Percentiles rank a stretch among this genome's conserved stretches.
phyloP scores from a whole-genome alignment of 306 rosid species.

The apple (Malus domestica) region ASM211411v1 NC_041799.1:41326501-41327000 shows the following conservation, averaged over 20 bases:
- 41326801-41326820: slow-evolving; percentile 50
- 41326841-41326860: slow-evolving; percentile 73
- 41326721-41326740: slow-evolving; percentile 26
- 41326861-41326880: slow-evolving; percentile 54
- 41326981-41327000: slow-evolving; percentile 45
- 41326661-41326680: slow-evolving; percentile 59
- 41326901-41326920: slow-evolving; percentile 50
- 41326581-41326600: too few species aligned
- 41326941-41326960: slow-evolving; percentile 65
- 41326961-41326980: slow-evolving; percentile 38
- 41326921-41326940: slow-evolving; percentile 24
- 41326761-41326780: slow-evolving; percentile 57
- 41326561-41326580: slow-evolving; percentile 36
- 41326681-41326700: slow-evolving; percentile 60
- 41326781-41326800: slow-evolving; percentile 46
- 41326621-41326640: too few species aligned
- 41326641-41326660: slow-evolving; percentile 55
- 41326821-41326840: slow-evolving; percentile 67
- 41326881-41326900: slow-evolving; percentile 52
- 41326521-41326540: slow-evolving; percentile 29
- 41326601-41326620: too few species aligned
- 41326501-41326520: slow-evolving; percentile 20
- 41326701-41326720: slow-evolving; percentile 45
- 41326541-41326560: too few species aligned
- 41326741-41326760: slow-evolving; percentile 47